phyloP scores from a whole-genome alignment of 1,284 basidiomycete species.

The Trametes sp. region DNA sequence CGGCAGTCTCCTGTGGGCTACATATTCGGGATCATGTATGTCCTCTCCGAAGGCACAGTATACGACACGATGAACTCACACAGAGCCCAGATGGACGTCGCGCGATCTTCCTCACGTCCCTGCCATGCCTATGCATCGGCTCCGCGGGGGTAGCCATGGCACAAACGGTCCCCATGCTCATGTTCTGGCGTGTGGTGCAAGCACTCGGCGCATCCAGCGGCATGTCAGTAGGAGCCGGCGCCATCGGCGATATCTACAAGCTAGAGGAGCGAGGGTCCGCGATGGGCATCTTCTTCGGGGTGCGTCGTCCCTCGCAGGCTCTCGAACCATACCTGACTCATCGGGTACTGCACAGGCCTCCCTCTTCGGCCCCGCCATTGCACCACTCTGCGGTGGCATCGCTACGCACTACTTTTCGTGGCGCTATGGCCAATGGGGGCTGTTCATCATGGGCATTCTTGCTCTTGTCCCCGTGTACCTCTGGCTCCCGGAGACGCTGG shows the following conservation, averaged over 20 bases:
- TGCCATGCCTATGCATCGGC: conserved; percentile 67
- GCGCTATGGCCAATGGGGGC: conserved; percentile 67
- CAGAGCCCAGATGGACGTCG: conserved; percentile 61
- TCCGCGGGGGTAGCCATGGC: conserved; percentile 66
- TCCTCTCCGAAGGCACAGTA: background rate
- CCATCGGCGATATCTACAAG: conserved; percentile 58
- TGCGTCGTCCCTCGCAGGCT: conserved; percentile 35
- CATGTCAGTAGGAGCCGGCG: conserved; percentile 56
- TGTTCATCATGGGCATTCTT: conserved; percentile 56
- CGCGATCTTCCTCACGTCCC: conserved; percentile 64
- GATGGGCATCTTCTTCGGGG: conserved; percentile 55
- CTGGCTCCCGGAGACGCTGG: conserved; percentile 68
- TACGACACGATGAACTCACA: background rate
- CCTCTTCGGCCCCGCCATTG: conserved; percentile 46
- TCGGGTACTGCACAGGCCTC: conserved; percentile 33
- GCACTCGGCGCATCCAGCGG: conserved; percentile 60
- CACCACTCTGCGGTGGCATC: conserved; percentile 49
- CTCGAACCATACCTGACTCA: background rate
- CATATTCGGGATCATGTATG: conserved; percentile 61
- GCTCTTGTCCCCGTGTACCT: conserved; percentile 54
- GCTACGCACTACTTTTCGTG: conserved; percentile 68
- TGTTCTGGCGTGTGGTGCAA: conserved; percentile 71
- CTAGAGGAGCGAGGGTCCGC: conserved; percentile 55
- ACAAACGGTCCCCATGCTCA: conserved; percentile 54
- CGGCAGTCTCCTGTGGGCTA: conserved; percentile 59